These are phyloP conservation scores for Phaeosphaeriaceae sp. DNA, from an alignment of 2,329 filamentous ascomycete genomes.

Conservation along the genomic window DNA sequence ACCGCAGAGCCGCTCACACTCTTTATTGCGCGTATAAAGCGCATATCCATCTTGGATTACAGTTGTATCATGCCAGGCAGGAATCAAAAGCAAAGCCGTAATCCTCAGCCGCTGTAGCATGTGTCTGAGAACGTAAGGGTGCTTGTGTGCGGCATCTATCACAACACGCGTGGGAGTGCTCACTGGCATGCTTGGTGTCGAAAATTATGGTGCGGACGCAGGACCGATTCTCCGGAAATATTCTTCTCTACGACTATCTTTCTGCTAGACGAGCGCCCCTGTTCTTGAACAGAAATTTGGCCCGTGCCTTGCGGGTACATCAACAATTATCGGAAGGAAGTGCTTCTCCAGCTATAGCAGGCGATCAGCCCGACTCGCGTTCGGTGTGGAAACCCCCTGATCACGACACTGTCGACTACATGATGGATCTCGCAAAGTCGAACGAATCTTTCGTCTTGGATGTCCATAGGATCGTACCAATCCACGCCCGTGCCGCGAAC, in stretches of 20 bases:
- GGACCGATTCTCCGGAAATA: slow-evolving; percentile 29
- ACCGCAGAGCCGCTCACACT: neutral
- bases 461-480: slow-evolving; percentile 20
- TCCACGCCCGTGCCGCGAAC: neutral
- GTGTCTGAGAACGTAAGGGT: neutral
- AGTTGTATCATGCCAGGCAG: neutral
- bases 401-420: slow-evolving; percentile 28
- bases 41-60: neutral
- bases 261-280: slow-evolving; percentile 22
- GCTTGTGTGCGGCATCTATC: neutral
- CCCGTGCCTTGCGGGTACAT: slow-evolving; percentile 24
- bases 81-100: neutral
- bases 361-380: slow-evolving; percentile 7
- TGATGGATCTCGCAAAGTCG: slow-evolving; percentile 30
- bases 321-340: slow-evolving; percentile 14
- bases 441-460: slow-evolving; percentile 25
- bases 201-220: slow-evolving; percentile 28
- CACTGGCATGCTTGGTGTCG: neutral
- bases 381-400: slow-evolving; percentile 31
- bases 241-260: slow-evolving; percentile 35
- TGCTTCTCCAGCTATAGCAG: neutral
- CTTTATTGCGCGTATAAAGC: slow-evolving; percentile 3
- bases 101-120: slow-evolving; percentile 6
- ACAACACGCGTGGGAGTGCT: neutral
- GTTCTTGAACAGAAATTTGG: slow-evolving; percentile 37